Conservation (phyloP, 805 yeast genomes). For the Ogataea angusta region DNA sequence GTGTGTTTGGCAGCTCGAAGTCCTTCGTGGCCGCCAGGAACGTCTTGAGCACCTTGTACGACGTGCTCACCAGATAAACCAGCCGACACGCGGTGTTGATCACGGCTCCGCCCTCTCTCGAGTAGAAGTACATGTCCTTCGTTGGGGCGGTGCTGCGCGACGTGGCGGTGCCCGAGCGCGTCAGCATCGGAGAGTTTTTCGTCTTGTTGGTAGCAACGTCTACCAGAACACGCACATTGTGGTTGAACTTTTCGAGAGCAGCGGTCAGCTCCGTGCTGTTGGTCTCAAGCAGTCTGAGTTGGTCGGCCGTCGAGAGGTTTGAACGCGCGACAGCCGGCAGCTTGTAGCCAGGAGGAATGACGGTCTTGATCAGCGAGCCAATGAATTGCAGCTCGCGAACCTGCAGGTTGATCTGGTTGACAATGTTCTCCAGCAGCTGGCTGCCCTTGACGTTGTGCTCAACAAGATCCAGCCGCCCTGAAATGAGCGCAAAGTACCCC, state of each 20-base stretch:
- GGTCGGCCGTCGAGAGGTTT: conserved; percentile 36
- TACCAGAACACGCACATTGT: conserved; percentile 61
- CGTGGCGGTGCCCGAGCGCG: conserved; percentile 10
- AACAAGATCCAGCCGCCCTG: conserved; percentile 75
- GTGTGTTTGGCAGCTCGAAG: conserved; percentile 53
- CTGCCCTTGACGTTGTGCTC: conserved; percentile 73
- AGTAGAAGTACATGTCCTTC: conserved; percentile 44
- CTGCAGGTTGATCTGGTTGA: conserved; percentile 65
- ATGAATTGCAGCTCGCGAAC: conserved; percentile 51
- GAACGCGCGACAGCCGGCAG: conserved; percentile 30
- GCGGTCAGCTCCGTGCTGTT: conserved; percentile 39
- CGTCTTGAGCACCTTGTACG: conserved; percentile 54
- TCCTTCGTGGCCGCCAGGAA: conserved; percentile 62
- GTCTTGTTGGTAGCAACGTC: conserved; percentile 25
- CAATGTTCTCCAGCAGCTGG: conserved; percentile 59
- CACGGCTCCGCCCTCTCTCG: conserved; percentile 59
- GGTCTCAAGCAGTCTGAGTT: conserved; percentile 52
- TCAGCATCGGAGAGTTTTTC: conserved; percentile 6
- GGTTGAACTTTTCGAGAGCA: conserved; percentile 61
- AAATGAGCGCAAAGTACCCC: conserved; percentile 60
- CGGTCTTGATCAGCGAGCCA: conserved; percentile 19
- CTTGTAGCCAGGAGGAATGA: conserved; percentile 19
- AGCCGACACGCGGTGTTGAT: conserved; percentile 38
- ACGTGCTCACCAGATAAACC: conserved; percentile 45
- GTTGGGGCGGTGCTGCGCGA: conserved; percentile 1